These are phyloP conservation scores for Aspergillus cavernicola DNA, from an alignment of 495 filamentous ascomycete species.

Conservation along the genomic window DNA sequence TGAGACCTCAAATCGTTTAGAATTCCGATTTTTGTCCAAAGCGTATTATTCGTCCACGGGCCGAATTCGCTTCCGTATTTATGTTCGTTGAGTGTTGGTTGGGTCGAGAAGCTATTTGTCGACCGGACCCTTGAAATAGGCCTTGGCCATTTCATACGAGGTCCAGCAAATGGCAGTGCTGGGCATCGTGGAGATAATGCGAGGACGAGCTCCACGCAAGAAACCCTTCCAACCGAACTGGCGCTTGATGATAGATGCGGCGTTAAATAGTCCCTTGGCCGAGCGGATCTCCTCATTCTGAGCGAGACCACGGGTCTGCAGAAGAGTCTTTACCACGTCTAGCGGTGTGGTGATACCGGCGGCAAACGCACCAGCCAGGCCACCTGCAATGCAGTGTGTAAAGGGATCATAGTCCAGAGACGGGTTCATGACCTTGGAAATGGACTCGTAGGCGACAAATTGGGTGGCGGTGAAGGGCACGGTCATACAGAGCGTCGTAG, in stretches of 20 bases:
- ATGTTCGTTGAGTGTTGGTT: neutral
- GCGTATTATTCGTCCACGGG: neutral
- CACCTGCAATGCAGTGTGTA: constrained; percentile 89
- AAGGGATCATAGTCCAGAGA: constrained; percentile 78
- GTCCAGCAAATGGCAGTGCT: constrained; percentile 98
- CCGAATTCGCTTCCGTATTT: constrained; percentile 1
- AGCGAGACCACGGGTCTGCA: constrained; percentile 86
- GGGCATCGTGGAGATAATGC: constrained; percentile 95
- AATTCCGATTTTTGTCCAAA: neutral
- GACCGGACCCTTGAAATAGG: constrained; percentile 56
- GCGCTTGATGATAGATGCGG: constrained; percentile 76
- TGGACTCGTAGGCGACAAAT: constrained; percentile 94
- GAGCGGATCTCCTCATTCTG: constrained; percentile 78
- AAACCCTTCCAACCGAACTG: constrained; percentile 84
- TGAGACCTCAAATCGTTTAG: neutral
- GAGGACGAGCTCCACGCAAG: constrained; percentile 84
- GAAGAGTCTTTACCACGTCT: constrained; percentile 95
- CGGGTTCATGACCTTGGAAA: constrained; percentile 91
- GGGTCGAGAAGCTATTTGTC: too few species aligned
- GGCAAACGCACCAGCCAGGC: constrained; percentile 87
- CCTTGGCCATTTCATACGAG: constrained; percentile 77
- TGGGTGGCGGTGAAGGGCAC: constrained; percentile 96
- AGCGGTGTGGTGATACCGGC: constrained; percentile 92
- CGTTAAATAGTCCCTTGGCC: constrained; percentile 76
- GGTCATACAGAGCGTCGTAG: constrained; percentile 97